Percentiles rank a stretch among this genome's conserved stretches.
Evolutionary conservation across 768 basidiomycete species (phyloP).

Genomic region (Rhizopogon rudus): DNA sequence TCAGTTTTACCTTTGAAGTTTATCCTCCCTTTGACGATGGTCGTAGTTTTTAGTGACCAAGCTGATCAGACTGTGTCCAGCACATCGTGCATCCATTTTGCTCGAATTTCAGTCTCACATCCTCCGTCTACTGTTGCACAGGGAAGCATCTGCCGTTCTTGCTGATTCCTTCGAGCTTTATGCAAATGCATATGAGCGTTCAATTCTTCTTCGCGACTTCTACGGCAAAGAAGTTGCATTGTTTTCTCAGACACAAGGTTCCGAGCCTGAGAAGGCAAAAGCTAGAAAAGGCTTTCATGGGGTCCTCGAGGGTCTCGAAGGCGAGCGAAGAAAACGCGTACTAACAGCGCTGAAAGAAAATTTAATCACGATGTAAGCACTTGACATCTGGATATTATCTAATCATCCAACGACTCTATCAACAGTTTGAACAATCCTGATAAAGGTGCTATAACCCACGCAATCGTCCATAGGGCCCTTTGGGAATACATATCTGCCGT

Average conservation of each 20-base stretch:
- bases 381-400: not conserved
- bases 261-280: constrained; percentile 56
- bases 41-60: constrained; percentile 75
- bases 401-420: not conserved
- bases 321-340: constrained; percentile 62
- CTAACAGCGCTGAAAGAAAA: constrained; percentile 69
- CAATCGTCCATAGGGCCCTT: constrained; percentile 80
- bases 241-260: constrained; percentile 54
- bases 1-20: not conserved
- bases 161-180: constrained; percentile 89
- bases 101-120: constrained; percentile 75
- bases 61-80: constrained; percentile 69
- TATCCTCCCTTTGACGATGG: not conserved
- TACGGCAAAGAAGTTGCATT: constrained; percentile 86
- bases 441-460: constrained; percentile 83
- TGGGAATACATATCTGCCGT: constrained; percentile 80
- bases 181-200: constrained; percentile 79
- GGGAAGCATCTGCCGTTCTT: constrained; percentile 77
- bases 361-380: constrained; percentile 64
- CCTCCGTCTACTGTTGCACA: constrained; percentile 74
- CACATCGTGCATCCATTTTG: constrained; percentile 72
- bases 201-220: constrained; percentile 77
- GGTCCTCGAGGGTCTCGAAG: constrained; percentile 58
- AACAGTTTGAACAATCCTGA: constrained; percentile 86
- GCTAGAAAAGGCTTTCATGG: constrained; percentile 66